A percentile compares a stretch with the other conserved stretches of the same genome.
These are phyloP conservation scores for Termitomyces sp. DNA, from an alignment of 768 basidiomycete genomes.

Conservation along the genomic window DNA sequence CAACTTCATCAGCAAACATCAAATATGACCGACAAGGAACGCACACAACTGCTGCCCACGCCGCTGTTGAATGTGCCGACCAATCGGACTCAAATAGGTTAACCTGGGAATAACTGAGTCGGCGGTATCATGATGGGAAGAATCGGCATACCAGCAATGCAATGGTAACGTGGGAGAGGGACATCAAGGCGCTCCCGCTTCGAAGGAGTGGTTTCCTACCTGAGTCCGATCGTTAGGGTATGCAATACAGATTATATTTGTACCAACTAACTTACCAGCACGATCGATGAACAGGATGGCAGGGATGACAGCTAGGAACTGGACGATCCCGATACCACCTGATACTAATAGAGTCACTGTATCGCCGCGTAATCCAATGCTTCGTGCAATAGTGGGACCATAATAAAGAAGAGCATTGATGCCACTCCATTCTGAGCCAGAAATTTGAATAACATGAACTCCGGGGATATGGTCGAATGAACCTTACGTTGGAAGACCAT, in stretches of 20 bases:
- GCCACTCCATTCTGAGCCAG: slow-evolving; percentile 72
- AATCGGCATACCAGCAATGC: slow-evolving; percentile 51
- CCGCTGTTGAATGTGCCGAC: slow-evolving; percentile 54
- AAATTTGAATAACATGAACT: not conserved
- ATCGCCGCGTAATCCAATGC: slow-evolving; percentile 62
- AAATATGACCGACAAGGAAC: slow-evolving; percentile 18
- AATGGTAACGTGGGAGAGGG: slow-evolving; percentile 61
- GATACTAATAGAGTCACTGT: slow-evolving; percentile 63
- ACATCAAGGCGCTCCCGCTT: slow-evolving; percentile 66
- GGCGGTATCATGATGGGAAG: not conserved
- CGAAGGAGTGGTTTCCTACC: slow-evolving; percentile 68
- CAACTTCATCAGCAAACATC: not conserved
- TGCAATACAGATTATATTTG: not conserved
- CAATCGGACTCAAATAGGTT: slow-evolving; percentile 52
- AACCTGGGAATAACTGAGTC: slow-evolving; percentile 34
- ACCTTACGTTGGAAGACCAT: slow-evolving; percentile 82
- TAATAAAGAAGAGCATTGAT: slow-evolving; percentile 86
- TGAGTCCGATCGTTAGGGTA: slow-evolving; percentile 18
- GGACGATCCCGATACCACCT: slow-evolving; percentile 78
- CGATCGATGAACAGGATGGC: slow-evolving; percentile 70
- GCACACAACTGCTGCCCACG: slow-evolving; percentile 70
- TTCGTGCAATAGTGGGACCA: slow-evolving; percentile 68
- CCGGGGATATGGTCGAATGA: not conserved
- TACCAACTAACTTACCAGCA: slow-evolving; percentile 39
- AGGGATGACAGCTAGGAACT: slow-evolving; percentile 74